phyloP scores from a whole-genome alignment of 2,329 filamentous ascomycete species.

The Venturia asperata region DNA sequence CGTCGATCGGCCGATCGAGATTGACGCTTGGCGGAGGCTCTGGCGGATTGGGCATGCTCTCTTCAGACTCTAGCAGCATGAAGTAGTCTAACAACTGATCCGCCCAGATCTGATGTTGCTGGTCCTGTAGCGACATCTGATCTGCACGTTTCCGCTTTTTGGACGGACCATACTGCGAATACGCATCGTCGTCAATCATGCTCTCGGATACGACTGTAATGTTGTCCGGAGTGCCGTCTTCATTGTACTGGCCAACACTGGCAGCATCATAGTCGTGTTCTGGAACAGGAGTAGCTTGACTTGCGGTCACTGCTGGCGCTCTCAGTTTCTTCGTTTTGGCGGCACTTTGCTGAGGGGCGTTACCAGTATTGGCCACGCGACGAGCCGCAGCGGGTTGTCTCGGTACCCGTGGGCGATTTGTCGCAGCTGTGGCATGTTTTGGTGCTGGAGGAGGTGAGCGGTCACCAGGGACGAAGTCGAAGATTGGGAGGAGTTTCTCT shows the following conservation, averaged over 20 bases:
- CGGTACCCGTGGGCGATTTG: conserved; percentile 72
- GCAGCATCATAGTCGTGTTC: conserved; percentile 45
- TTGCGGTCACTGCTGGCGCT: conserved; percentile 6
- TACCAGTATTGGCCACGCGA: conserved; percentile 22
- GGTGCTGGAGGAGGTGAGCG: conserved; percentile 88
- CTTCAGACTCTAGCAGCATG: conserved; percentile 74
- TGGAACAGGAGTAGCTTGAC: conserved; percentile 9
- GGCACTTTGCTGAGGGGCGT: conserved; percentile 5
- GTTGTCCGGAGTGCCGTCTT: conserved; percentile 78
- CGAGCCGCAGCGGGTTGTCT: conserved; percentile 55
- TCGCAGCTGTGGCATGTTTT: conserved; percentile 65
- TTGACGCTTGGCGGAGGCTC: conserved; percentile 81
- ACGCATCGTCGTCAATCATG: conserved; percentile 77
- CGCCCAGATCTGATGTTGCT: conserved; percentile 83
- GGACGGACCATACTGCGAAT: conserved; percentile 54
- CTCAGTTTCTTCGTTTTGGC: conserved; percentile 14
- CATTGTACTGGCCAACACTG: conserved; percentile 48
- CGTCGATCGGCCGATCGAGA: conserved; percentile 86
- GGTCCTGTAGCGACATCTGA: conserved; percentile 60
- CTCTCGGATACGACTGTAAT: conserved; percentile 76
- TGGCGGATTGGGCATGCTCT: conserved; percentile 59
- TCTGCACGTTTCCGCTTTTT: conserved; percentile 71
- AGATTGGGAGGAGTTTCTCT: conserved; percentile 76
- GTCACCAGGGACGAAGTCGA: conserved; percentile 79
- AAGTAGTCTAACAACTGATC: conserved; percentile 96